Base-by-base conservation (phyloP, 2,329 filamentous ascomycete genomes). In the Alternaria ventricosa region DNA sequence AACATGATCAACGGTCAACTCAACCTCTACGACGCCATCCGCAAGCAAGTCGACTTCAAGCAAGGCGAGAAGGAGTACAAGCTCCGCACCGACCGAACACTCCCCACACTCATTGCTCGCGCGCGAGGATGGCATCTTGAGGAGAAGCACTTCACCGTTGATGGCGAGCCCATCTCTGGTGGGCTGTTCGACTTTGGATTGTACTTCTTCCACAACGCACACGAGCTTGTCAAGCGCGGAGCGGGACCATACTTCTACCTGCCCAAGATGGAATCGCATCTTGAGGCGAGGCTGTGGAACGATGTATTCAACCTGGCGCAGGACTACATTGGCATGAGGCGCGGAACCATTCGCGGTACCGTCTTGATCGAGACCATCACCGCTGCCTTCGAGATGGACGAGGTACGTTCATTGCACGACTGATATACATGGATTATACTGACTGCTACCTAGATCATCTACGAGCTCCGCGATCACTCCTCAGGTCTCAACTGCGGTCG, bases 1-100 rank as follows among this genome's bases (percentile, higher is more conserved):
- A 98, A 98, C 85, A 98, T 98, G 94, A 91, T 98, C 85, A 97
- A 96, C 73, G 96, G 96, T 68, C 96, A 99, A 83, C 90, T 97
- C 71, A 99, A 98, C 85, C 88, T 99, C 61, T 96, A 97, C 85
- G 96, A 98, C 76, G 96, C 94, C 71, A 94, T 97, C 79, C 92
- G 96, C 76, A 90, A 89, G 73, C 92, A 97, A 83, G 89, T 98
- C 74, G 95, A 98, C 85, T 98, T 98, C 87, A 96, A 96, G 86
- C 91, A 94, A 78, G 94, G 94, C 68, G 85, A 89, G 75, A 99
- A 98, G 84, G 94, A 97, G 78, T 99, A 99, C 86, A 97, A 97
- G 86, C 91, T 99, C 66, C 92, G 95, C 69, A 97, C 92, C 64
- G 95, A 98, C 84, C 90, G 92, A 73, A 88, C 86, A 55, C 89